phyloP scores from a whole-genome alignment of 2,329 filamentous ascomycete species.

The Trichoderma atroviride region DNA sequence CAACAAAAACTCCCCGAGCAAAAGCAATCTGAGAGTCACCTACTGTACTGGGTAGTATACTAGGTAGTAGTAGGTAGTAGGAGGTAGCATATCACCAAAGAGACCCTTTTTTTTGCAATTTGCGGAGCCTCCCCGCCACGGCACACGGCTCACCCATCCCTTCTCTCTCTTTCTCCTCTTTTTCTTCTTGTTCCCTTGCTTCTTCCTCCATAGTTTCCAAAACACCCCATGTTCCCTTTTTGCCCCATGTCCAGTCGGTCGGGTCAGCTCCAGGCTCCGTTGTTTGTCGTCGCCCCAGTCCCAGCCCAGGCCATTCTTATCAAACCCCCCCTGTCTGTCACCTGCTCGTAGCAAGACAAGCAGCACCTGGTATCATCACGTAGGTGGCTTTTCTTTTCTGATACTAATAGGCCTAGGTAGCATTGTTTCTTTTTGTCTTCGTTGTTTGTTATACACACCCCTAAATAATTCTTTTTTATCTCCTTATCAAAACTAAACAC shows the following conservation, averaged over 20 bases:
- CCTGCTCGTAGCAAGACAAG: neutral
- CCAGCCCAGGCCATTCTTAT: neutral
- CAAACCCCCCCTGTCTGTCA: neutral
- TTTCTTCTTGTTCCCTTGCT: neutral
- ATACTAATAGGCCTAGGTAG: neutral
- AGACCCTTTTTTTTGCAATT: neutral
- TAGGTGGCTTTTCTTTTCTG: neutral
- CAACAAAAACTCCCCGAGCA: neutral
- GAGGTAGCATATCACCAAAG: neutral
- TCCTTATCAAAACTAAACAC: neutral
- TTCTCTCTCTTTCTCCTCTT: neutral
- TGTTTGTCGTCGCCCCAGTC: neutral
- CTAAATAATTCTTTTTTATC: neutral
- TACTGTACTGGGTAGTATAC: neutral
- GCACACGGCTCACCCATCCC: neutral
- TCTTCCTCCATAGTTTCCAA: neutral
- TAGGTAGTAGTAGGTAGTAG: no score
- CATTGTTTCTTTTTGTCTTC: neutral
- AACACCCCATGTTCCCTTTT: neutral
- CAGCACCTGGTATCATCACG: neutral
- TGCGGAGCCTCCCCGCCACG: neutral
- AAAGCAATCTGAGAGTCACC: neutral
- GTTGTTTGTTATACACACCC: neutral
- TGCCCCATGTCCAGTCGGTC: conserved; percentile 19
- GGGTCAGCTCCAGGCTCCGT: conserved; percentile 20